These are phyloP conservation scores for Austroboletus niveus DNA, from an alignment of 1,284 basidiomycete species.

Conservation along the genomic window DNA sequence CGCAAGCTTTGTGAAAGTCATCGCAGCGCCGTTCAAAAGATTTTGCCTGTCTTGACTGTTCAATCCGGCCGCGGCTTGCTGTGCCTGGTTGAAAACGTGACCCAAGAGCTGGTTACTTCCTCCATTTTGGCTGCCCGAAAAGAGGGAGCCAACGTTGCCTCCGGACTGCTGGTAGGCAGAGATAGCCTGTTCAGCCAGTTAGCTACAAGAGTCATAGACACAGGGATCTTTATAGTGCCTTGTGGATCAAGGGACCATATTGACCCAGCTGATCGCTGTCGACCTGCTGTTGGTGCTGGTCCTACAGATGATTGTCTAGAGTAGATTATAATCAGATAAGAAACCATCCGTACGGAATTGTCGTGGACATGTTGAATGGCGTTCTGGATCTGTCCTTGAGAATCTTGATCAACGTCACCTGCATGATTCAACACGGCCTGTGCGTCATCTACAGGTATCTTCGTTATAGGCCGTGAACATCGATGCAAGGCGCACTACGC, in stretches of 20 bases:
- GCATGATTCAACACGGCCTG: slow-evolving; percentile 53
- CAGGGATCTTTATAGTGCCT: slow-evolving; percentile 7
- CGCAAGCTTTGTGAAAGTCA: slow-evolving; percentile 80
- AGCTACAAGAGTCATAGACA: slow-evolving; percentile 19
- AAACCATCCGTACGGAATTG: slow-evolving; percentile 14
- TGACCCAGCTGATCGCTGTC: slow-evolving; percentile 10
- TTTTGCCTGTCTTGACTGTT: slow-evolving; percentile 76
- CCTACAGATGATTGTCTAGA: slow-evolving; percentile 1
- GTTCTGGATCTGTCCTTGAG: slow-evolving; percentile 13
- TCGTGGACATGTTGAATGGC: slow-evolving; percentile 26
- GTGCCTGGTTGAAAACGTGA: slow-evolving; percentile 79
- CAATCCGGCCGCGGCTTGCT: slow-evolving; percentile 69
- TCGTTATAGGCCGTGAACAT: not conserved
- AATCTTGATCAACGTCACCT: slow-evolving; percentile 6
- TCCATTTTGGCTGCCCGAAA: slow-evolving; percentile 43
- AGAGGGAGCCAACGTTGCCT: slow-evolving; percentile 12
- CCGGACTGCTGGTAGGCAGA: slow-evolving; percentile 20
- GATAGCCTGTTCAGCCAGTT: slow-evolving; percentile 17
- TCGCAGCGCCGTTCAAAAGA: slow-evolving; percentile 77
- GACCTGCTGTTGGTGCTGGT: slow-evolving; percentile 12
- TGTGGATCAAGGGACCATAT: slow-evolving; percentile 24
- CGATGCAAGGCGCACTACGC: slow-evolving; percentile 12
- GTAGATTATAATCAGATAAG: not conserved
- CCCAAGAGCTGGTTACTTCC: slow-evolving; percentile 67
- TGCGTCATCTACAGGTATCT: slow-evolving; percentile 48